These are phyloP conservation scores for Irpex rosettiformis DNA, from an alignment of 1,284 basidiomycete species.

Conservation along the genomic window DNA sequence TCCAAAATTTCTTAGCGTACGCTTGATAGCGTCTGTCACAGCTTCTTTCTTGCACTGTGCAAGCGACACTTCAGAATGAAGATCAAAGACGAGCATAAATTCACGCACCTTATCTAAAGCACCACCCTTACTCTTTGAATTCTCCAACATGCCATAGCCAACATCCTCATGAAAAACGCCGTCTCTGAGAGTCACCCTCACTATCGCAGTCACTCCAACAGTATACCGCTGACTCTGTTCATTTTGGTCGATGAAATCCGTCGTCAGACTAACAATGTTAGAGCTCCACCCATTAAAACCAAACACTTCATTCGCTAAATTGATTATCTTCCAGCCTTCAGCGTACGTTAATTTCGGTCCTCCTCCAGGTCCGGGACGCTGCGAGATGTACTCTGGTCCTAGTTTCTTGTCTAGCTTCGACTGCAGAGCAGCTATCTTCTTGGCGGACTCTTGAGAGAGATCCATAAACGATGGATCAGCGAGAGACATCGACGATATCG, in stretches of 20 bases:
- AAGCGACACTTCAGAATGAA: not conserved
- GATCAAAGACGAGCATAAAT: too few relatives aligned
- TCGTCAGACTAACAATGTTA: slow-evolving; percentile 73
- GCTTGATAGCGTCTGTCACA: slow-evolving; percentile 92
- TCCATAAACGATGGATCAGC: slow-evolving; percentile 34
- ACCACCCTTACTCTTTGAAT: slow-evolving; percentile 78
- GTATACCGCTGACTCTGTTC: slow-evolving; percentile 67
- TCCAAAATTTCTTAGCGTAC: slow-evolving; percentile 89
- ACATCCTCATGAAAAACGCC: slow-evolving; percentile 92
- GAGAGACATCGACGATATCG: slow-evolving; percentile 17
- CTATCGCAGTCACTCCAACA: slow-evolving; percentile 81
- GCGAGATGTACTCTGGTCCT: slow-evolving; percentile 91
- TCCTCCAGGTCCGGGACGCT: slow-evolving; percentile 86
- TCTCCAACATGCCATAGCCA: slow-evolving; percentile 88
- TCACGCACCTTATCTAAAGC: slow-evolving; percentile 91
- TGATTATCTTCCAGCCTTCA: slow-evolving; percentile 97
- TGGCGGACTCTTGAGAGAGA: slow-evolving; percentile 53
- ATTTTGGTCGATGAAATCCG: slow-evolving; percentile 71
- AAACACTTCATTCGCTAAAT: slow-evolving; percentile 97
- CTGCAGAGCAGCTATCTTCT: slow-evolving; percentile 73
- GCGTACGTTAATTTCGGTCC: slow-evolving; percentile 89
- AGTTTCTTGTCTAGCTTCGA: slow-evolving; percentile 84
- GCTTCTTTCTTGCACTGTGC: slow-evolving; percentile 95
- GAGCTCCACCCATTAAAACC: slow-evolving; percentile 99
- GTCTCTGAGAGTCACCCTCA: slow-evolving; percentile 85